These are phyloP conservation scores for Zygnema cylindricum DNA, from an alignment of 139 green algal species.

Conservation along the genomic window DNA sequence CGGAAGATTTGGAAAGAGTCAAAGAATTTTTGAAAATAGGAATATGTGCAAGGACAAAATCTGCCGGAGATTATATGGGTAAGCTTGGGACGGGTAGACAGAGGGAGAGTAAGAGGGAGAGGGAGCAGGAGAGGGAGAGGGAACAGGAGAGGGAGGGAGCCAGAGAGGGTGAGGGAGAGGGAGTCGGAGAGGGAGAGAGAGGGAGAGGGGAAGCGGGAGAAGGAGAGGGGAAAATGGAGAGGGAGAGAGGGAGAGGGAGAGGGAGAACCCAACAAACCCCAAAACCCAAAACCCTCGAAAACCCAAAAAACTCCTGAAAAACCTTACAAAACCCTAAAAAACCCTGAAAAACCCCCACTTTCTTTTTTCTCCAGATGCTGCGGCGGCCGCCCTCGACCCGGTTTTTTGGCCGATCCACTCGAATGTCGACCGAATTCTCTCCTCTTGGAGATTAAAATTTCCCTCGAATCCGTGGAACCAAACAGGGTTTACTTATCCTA, in stretches of 20 bases:
- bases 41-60: not conserved
- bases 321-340: too few species aligned
- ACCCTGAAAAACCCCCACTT: too few species aligned
- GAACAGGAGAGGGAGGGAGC: not conserved
- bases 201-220: not conserved
- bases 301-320: too few species aligned
- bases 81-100: not conserved
- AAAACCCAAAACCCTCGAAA: too few species aligned
- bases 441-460: too few species aligned
- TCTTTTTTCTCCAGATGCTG: too few species aligned
- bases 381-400: too few species aligned
- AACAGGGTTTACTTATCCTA: too few species aligned
- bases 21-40: not conserved
- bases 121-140: not conserved
- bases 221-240: not conserved
- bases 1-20: not conserved
- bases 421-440: too few species aligned
- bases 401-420: too few species aligned
- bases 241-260: not conserved
- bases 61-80: not conserved
- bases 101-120: not conserved
- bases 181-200: conserved; percentile 6
- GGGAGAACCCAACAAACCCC: too few species aligned
- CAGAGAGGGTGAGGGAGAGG: not conserved
- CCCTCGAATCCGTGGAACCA: too few species aligned